A percentile compares a stretch with the other conserved stretches of the same genome.
phyloP scores from a whole-genome alignment of 2,329 filamentous ascomycete genomes.

The Fonsecaea multimorphosa region DNA sequence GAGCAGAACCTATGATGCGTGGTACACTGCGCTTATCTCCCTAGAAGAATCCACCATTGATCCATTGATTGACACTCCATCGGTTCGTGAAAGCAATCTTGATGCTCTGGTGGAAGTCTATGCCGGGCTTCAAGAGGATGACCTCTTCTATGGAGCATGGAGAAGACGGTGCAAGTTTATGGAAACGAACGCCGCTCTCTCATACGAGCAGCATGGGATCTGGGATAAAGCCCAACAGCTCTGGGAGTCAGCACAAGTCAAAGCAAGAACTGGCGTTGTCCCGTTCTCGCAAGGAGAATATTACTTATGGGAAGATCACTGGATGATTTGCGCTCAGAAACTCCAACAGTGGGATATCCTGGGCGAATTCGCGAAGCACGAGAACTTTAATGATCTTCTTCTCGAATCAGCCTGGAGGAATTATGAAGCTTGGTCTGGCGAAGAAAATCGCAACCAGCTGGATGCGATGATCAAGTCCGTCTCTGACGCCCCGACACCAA shows the following conservation, averaged over 20 bases:
- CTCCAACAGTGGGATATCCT: constrained; percentile 99
- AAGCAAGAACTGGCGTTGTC: constrained; percentile 92
- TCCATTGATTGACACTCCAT: constrained; percentile 81
- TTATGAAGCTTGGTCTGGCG: constrained; percentile 90
- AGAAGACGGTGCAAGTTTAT: constrained; percentile 92
- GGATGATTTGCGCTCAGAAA: constrained; percentile 96
- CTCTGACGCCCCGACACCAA: constrained; percentile 93
- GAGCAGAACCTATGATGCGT: constrained; percentile 90
- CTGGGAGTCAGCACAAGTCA: constrained; percentile 96
- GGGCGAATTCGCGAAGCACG: constrained; percentile 96
- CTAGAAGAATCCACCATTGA: constrained; percentile 87
- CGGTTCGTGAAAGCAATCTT: constrained; percentile 88
- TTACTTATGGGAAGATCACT: constrained; percentile 99
- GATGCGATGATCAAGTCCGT: constrained; percentile 95
- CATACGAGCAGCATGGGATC: constrained; percentile 98
- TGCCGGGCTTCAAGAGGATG: constrained; percentile 86
- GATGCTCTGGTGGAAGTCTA: constrained; percentile 96
- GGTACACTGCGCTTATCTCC: constrained; percentile 92
- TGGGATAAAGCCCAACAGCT: constrained; percentile 99
- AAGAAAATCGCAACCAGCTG: constrained; percentile 84
- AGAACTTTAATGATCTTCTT: constrained; percentile 96
- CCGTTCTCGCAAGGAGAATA: constrained; percentile 97
- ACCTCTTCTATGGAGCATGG: constrained; percentile 98
- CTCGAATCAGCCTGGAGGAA: constrained; percentile 95
- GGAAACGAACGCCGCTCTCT: constrained; percentile 94